A percentile compares a stretch with the other conserved stretches of the same genome.
Evolutionary conservation across 352 stramenopile genomes (phyloP).

Genomic region (Phytophthora tubulina): DNA sequence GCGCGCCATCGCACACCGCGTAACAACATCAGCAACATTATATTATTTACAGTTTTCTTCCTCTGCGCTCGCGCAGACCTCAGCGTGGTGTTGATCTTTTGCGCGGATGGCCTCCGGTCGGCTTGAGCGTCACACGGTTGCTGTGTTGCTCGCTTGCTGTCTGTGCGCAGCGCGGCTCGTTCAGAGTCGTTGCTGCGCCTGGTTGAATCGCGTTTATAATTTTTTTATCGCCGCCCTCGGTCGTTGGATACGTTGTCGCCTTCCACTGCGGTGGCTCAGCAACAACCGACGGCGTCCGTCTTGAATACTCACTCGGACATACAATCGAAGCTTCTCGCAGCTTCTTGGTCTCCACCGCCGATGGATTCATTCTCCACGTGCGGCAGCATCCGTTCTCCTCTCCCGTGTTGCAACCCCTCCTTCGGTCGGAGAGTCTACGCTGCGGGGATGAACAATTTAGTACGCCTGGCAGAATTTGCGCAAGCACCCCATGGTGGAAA

Average conservation of each 20-base stretch:
- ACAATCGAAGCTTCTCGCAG: slow-evolving; percentile 28
- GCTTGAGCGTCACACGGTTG: background rate
- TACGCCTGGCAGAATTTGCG: slow-evolving; percentile 86
- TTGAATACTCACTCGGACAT: slow-evolving; percentile 36
- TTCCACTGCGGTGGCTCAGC: slow-evolving; percentile 23
- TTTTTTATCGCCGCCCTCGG: slow-evolving; percentile 9
- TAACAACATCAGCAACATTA: slow-evolving; percentile 23
- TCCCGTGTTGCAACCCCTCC: slow-evolving; percentile 29
- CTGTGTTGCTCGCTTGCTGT: slow-evolving; percentile 13
- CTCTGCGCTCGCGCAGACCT: slow-evolving; percentile 3
- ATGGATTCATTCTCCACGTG: slow-evolving; percentile 39
- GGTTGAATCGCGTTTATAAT: slow-evolving; percentile 26
- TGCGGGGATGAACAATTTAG: slow-evolving; percentile 32
- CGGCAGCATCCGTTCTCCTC: slow-evolving; percentile 5
- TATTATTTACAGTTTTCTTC: slow-evolving; percentile 28
- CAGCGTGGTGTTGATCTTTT: background rate
- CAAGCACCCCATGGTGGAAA: slow-evolving; percentile 58
- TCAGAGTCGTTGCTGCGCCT: slow-evolving; percentile 7
- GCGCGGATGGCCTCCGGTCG: slow-evolving; percentile 1
- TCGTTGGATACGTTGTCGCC: slow-evolving; percentile 16
- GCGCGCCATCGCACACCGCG: background rate
- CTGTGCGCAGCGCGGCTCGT: slow-evolving; percentile 7
- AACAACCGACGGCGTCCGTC: slow-evolving; percentile 12
- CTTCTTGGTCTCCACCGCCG: slow-evolving; percentile 14
- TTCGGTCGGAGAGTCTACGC: slow-evolving; percentile 39